Base-by-base conservation (phyloP, 2,329 filamentous ascomycete genomes). In the Penicillium sp. region DNA sequence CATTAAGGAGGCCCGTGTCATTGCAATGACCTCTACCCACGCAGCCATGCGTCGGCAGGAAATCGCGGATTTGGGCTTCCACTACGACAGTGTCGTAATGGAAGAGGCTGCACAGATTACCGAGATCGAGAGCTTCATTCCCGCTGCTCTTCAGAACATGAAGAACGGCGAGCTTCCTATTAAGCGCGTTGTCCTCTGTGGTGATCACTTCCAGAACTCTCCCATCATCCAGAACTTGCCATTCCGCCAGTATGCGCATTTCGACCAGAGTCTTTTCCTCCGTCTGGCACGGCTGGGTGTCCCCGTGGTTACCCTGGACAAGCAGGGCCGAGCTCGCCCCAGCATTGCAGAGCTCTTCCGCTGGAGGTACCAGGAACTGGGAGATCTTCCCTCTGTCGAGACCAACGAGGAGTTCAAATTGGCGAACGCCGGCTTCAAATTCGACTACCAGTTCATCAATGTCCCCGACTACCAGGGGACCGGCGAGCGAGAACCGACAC, bases 1-100 rank as follows among this genome's bases (percentile, higher is more conserved):
- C 27, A 86, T 89, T 5, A 96, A 89, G 61, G 91, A 97, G 69
- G 94, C 94, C n/a, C 85, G 93, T 28, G 93, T 98, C 52, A 85
- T 98, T 55, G 94, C 93, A 47, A 98, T 98, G 94, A 98, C 93
- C 14, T 94, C 90, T 3, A 98, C 94, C 0, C 93, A 98, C 68
- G 94, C 93, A 4, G 93, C 93, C 1, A 98, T 98, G 79, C 83
- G 89, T 51, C 79, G 91, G 52, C 83, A 88, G 53, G 91, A 97
- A 61, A 97, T 98, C 59, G 86, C 89, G 0, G 78, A 81, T 13
- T 78, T 97, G n/a, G 90, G 90, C 13, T 98, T 98, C 70, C 88
- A 89, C 58, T 98, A 98, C 61, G 90, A 97, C 73, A 98, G 95
- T 55, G 86, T 98, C 10, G 79, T 98, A 43, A 96, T 98, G 87